Evolutionary conservation across 768 basidiomycete genomes (phyloP), one percentile per base, ranked within the genome.

Genomic region (Ramaria sp.): DNA sequence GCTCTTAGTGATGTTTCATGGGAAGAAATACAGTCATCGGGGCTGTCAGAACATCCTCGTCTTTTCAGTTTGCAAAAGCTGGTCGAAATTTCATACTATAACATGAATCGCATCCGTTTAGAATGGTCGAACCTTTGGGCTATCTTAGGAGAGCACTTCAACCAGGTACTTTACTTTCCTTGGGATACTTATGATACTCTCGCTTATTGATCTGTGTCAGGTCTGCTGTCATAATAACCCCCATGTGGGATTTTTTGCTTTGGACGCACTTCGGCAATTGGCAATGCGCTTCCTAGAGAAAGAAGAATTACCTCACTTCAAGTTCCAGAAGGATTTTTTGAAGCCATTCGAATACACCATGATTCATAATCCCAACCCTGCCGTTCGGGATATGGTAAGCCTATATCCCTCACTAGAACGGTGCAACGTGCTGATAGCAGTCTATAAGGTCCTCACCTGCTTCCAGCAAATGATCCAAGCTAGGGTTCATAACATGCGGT

Each of bases 231-330:
- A 99, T 68, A 94, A 87, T 66, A 98, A 97, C 68, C 90, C 89
- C 10, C 88, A 94, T 64, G 95, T 99, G 53, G 90, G 88, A 46
- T 92, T 94, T 73, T 97, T 99, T 65, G 96, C 96, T 13, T 73
- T 99, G 57, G 96, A 99, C 69, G 92, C 96, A 4, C 78, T 99
- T 11, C 84, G 96, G 19, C 96, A 99, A 69, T 73, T 99, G 50
- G 93, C 96, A 3, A 96, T 96, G 92, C 85, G 96, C 38, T 99
- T 99, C 71, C 77, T 99, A 64, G 96, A 98, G 71, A 99, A 98
- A 70, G 96, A 98, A 66, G 96, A 99, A 69, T 68, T 99, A 59
- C 83, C 93, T 1, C 93, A 97, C 72, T 99, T 98, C 79, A 92
- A 94, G 66, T 99, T 99, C 70, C 96, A 99, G 66, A 99, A 98